Base-by-base conservation (phyloP, 2,329 filamentous ascomycete genomes). In the Aspergillus sergii region DNA sequence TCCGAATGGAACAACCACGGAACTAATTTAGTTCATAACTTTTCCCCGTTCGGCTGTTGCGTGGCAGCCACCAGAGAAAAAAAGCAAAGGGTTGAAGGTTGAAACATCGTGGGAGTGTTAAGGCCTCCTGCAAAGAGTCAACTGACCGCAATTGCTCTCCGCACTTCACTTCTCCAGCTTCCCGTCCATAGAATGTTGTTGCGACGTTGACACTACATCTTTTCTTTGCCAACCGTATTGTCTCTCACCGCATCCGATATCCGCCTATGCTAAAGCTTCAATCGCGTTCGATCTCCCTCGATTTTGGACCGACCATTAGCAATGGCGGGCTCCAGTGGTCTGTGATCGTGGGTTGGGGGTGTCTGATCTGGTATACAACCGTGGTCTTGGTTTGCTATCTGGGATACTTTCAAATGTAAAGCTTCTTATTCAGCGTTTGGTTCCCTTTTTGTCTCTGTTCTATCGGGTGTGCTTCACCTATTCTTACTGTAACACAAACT, bases 391-490 rank as follows among this genome's bases (percentile, higher is more conserved):
- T 90, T 45, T 87, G 85, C 71, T 76, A 78, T 48, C 81, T 89
- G 70, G 88, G 88, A 57, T 85, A 86, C 72, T 75, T 80, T 58
- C 86, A 88, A 73, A 79, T 90, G 87, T 89, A 81, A 70, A 36
- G 21, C 51, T 39, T 69, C 23, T 21, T 50, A 41, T 56, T 41
- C 57, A 39, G 19, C 45, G 30, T 56, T 8, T 64, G 45, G 57
- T 9, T 10, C 32, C 8, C n/a, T 39, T 8, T 12, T 36, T 26
- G 19, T 32, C 9, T 30, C 1, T 10, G 30, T 30, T 30, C 46
- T 32, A 4, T n/a, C 21, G 48, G 28, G 19, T 32, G 48, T n/a
- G 21, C 9, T n/a, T 3, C 12, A 30, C 23, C 14, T 6, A 32
- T 32, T 1, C 19, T 12, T 51, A 21, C 28, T 21, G 28, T 51